Conservation (phyloP, 2,329 filamentous ascomycete genomes). For the Paracoccidioides lutzii region DNA sequence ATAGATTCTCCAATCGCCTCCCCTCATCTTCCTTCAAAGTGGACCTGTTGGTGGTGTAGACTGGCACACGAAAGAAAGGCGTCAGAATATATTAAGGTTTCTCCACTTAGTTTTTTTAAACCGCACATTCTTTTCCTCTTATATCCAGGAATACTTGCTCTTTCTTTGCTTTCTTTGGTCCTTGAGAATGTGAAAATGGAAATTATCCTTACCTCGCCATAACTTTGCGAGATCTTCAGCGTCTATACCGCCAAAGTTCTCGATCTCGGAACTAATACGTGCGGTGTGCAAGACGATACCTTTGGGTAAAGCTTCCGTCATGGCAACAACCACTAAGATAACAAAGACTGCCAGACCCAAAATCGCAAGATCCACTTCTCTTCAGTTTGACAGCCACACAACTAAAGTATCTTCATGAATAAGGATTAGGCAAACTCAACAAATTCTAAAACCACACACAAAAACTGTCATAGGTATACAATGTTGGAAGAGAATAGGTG, state of each 20-base stretch:
- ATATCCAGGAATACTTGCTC: not conserved
- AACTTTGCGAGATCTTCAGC: conserved; percentile 31
- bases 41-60: conserved; percentile 34
- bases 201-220: conserved; percentile 35
- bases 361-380: not conserved
- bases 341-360: not conserved
- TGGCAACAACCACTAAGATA: conserved; percentile 11
- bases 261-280: conserved; percentile 25
- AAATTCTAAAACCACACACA: not conserved
- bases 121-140: not conserved
- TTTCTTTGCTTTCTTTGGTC: not conserved
- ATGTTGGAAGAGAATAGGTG: not conserved
- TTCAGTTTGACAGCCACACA: not conserved
- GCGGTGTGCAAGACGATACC: conserved; percentile 28
- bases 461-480: not conserved
- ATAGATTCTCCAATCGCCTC: conserved; percentile 38
- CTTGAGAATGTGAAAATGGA: conserved; percentile 1
- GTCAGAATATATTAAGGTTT: not conserved
- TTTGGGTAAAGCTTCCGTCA: conserved; percentile 29
- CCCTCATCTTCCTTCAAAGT: conserved; percentile 30
- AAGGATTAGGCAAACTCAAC: not conserved
- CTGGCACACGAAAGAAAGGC: conserved; percentile 17
- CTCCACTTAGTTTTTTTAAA: not conserved
- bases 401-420: not conserved
- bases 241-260: conserved; percentile 25